Conservation (phyloP, 1,139 yeast species). For the Geotrichum fermentans region DNA sequence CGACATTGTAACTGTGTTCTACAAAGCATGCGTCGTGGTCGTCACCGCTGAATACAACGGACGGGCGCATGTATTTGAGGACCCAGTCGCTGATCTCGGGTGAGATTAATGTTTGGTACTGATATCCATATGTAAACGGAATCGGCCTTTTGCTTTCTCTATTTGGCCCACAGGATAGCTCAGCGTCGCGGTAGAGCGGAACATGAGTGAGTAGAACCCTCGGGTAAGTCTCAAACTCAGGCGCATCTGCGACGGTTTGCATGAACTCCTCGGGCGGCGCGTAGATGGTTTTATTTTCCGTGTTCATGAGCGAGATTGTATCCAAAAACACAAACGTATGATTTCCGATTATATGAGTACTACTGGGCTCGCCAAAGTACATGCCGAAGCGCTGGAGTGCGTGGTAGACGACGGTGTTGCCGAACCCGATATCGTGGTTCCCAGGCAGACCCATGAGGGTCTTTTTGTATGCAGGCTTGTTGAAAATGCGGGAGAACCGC, state of each 20-base stretch:
- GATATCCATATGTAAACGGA: constrained; percentile 59
- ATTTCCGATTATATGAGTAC: constrained; percentile 59
- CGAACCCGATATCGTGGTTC: constrained; percentile 94
- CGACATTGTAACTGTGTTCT: constrained; percentile 46
- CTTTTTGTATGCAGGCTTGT: constrained; percentile 43
- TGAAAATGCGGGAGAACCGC: constrained; percentile 64
- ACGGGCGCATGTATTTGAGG: constrained; percentile 55
- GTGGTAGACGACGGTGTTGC: constrained; percentile 53
- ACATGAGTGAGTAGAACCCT: constrained; percentile 73
- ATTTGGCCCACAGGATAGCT: constrained; percentile 58
- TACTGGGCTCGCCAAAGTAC: constrained; percentile 66
- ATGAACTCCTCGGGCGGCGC: constrained; percentile 44
- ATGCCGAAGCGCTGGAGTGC: constrained; percentile 60
- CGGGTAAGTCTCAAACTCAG: constrained; percentile 45
- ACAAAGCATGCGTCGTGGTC: constrained; percentile 94
- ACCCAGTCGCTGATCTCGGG: constrained; percentile 54
- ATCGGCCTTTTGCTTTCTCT: constrained; percentile 62
- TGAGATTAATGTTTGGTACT: constrained; percentile 72
- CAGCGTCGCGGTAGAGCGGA: constrained; percentile 60
- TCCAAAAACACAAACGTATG: constrained; percentile 76
- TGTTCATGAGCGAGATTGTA: constrained; percentile 69
- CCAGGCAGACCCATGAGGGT: constrained; percentile 70
- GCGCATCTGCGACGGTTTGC: constrained; percentile 30
- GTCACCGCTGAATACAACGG: constrained; percentile 78
- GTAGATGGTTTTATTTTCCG: constrained; percentile 41